Percentiles rank a stretch among this genome's conserved stretches.
phyloP scores from a whole-genome alignment of 2,329 filamentous ascomycete genomes.

The Aureobasidium subglaciale region DNA sequence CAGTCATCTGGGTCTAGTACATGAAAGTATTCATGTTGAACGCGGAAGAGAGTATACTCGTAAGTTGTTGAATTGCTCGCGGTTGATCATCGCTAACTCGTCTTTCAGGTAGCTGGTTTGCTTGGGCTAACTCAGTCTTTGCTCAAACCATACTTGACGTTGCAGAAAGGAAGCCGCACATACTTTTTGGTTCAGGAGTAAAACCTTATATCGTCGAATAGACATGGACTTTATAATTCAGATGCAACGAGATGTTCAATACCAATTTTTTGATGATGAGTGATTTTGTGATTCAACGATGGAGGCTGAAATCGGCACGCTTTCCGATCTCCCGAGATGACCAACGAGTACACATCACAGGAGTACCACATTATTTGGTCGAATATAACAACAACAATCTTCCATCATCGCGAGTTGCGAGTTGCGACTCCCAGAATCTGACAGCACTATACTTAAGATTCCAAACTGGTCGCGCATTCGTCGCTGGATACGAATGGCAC shows the following conservation, averaged over 20 bases:
- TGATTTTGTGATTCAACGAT: not conserved
- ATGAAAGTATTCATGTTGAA: conserved; percentile 88
- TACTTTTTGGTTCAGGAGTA: conserved; percentile 66
- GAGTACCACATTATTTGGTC: not conserved
- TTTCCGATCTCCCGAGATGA: not conserved
- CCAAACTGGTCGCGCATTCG: not conserved
- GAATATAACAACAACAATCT: too few species aligned
- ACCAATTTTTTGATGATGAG: not conserved
- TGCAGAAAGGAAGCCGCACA: conserved; percentile 77
- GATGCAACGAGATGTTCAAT: not conserved
- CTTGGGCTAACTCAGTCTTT: conserved; percentile 96
- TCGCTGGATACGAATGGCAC: not conserved
- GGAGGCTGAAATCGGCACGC: not conserved
- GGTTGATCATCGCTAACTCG: conserved; percentile 8
- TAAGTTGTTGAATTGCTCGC: conserved; percentile 34
- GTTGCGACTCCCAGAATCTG: too few species aligned
- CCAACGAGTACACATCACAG: too few species aligned
- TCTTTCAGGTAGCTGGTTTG: conserved; percentile 76
- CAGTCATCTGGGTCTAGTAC: conserved; percentile 70
- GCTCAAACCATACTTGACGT: conserved; percentile 86
- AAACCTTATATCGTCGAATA: conserved; percentile 47
- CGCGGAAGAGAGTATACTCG: conserved; percentile 64
- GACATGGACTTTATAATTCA: conserved; percentile 6
- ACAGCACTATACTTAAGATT: not conserved
- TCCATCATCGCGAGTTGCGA: too few species aligned